phyloP scores from a whole-genome alignment of 2,329 filamentous ascomycete genomes.

The Neospermospora avenae region DNA sequence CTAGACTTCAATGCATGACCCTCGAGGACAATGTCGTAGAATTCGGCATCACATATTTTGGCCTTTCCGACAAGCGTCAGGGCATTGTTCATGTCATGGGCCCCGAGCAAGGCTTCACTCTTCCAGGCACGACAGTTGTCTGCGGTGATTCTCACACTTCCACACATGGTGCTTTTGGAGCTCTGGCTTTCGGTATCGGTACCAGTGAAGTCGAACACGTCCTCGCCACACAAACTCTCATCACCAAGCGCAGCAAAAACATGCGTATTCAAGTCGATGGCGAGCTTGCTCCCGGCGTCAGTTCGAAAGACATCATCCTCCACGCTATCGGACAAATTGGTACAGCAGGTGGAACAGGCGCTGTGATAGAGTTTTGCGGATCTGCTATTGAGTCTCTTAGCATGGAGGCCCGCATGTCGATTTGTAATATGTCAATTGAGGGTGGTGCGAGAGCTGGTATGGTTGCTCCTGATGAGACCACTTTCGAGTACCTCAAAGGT shows the following conservation, averaged over 20 bases:
- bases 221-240: conserved; percentile 90
- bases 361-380: conserved; percentile 96
- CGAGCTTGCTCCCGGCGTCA: conserved; percentile 83
- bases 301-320: conserved; percentile 92
- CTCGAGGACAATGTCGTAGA: conserved; percentile 97
- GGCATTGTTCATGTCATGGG: conserved; percentile 98
- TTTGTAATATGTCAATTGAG: conserved; percentile 99
- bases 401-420: conserved; percentile 98
- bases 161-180: conserved; percentile 93
- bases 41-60: conserved; percentile 96
- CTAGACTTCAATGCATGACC: conserved; percentile 87
- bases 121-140: conserved; percentile 93
- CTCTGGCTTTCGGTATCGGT: conserved; percentile 93
- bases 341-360: conserved; percentile 89
- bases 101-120: conserved; percentile 96
- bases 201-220: conserved; percentile 99
- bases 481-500: conserved; percentile 93
- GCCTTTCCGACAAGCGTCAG: conserved; percentile 91
- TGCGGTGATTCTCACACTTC: conserved; percentile 98
- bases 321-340: conserved; percentile 92
- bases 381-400: conserved; percentile 85
- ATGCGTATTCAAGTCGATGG: conserved; percentile 97
- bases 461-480: conserved; percentile 91
- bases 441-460: conserved; percentile 92
- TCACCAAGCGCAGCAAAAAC: conserved; percentile 95